Conservation (phyloP, 2,329 filamentous ascomycete genomes). For the Trichoderma atroviride region DNA sequence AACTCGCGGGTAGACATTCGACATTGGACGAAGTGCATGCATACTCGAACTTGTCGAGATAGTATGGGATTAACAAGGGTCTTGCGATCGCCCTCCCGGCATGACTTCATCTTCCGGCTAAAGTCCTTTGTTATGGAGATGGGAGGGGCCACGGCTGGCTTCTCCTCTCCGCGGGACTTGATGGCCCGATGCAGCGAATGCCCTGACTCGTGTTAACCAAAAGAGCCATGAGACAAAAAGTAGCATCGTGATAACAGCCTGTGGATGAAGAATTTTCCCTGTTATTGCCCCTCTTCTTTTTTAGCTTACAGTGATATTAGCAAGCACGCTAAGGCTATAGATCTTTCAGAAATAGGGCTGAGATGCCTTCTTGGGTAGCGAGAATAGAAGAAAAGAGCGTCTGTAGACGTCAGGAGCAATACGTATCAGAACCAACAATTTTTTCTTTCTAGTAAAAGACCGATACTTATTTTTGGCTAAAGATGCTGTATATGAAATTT, state of each 20-base stretch:
- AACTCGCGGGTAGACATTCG: not conserved
- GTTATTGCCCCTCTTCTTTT: too few species aligned
- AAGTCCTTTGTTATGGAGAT: not conserved
- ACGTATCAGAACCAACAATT: not conserved
- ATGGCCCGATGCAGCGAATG: conserved; percentile 1
- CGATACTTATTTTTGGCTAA: not conserved
- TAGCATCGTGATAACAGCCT: not conserved
- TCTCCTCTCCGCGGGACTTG: not conserved
- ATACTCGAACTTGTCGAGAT: not conserved
- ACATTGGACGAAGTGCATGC: not conserved
- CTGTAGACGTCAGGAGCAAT: not conserved
- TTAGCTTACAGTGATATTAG: not conserved
- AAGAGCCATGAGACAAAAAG: not conserved
- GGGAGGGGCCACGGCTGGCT: not conserved
- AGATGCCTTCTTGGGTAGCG: not conserved
- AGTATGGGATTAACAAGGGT: conserved; percentile 1
- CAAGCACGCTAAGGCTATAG: not conserved
- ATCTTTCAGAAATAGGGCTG: not conserved
- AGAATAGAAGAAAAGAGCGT: not conserved
- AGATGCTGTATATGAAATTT: too few species aligned
- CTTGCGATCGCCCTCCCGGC: not conserved
- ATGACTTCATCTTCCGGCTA: conserved; percentile 19
- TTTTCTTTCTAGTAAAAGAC: not conserved
- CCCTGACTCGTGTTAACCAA: not conserved
- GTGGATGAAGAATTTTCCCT: not conserved